Conservation (phyloP, 2,329 filamentous ascomycete genomes). For the Arthrinium phaeospermum region DNA sequence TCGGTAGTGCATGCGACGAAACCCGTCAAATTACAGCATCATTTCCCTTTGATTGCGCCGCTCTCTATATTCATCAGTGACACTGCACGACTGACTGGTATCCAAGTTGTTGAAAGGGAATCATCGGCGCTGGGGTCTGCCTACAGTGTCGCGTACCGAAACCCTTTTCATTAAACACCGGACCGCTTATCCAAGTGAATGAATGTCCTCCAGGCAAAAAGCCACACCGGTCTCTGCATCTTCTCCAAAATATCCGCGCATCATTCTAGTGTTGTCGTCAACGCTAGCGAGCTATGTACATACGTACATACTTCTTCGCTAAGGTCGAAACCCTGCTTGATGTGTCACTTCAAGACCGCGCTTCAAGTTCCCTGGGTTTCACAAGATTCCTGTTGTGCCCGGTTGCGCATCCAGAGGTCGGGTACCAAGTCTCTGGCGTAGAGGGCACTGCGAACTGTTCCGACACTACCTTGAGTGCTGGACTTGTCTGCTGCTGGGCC, state of each 20-base stretch:
- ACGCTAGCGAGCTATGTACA: conserved; percentile 5
- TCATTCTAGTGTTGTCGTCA: conserved; percentile 7
- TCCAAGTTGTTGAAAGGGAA: not conserved
- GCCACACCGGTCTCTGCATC: not conserved
- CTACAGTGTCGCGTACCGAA: not conserved
- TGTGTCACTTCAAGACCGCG: conserved; percentile 6
- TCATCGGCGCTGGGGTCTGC: not conserved
- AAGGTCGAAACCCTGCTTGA: conserved; percentile 1
- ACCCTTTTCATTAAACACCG: not conserved
- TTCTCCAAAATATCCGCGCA: not conserved
- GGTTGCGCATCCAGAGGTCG: not conserved
- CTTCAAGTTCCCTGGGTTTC: conserved; percentile 5
- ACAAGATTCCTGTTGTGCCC: conserved; percentile 4
- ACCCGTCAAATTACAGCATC: not conserved
- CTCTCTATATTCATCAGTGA: not conserved
- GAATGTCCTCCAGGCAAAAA: not conserved
- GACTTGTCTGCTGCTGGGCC: not conserved
- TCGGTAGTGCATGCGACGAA: not conserved
- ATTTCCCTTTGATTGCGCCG: not conserved
- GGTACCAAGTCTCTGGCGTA: not conserved
- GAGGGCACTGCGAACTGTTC: not conserved
- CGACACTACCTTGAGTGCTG: not conserved
- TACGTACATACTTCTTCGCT: not conserved
- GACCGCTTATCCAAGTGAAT: not conserved
- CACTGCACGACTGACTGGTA: not conserved